These are phyloP conservation scores for Candida sanyaensis DNA, from an alignment of 1,139 yeast species.

Conservation along the genomic window DNA sequence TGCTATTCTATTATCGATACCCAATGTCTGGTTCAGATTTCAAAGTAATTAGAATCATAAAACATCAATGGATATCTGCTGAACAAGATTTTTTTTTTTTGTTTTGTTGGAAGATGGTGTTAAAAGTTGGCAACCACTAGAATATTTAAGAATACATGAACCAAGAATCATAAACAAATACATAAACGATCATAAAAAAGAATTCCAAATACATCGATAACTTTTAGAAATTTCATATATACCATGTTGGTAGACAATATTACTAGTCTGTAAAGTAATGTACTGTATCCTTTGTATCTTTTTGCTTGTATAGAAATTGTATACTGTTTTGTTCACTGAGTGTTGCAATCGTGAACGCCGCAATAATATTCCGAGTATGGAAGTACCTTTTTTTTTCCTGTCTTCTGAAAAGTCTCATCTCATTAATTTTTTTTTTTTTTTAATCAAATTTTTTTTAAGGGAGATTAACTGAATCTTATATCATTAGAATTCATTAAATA, in stretches of 20 bases:
- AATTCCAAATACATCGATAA: neutral
- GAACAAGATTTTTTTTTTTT: constrained; percentile 3
- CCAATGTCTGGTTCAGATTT: neutral
- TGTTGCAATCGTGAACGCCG: neutral
- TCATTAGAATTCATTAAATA: neutral
- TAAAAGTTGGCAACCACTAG: constrained; percentile 4
- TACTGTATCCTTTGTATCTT: too few relatives aligned
- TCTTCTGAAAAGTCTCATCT: constrained; percentile 2
- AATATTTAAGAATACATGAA: neutral
- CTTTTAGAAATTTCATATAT: neutral
- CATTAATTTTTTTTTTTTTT: constrained; percentile 1
- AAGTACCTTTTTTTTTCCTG: neutral
- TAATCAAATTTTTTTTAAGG: neutral
- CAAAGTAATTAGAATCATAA: constrained; percentile 1
- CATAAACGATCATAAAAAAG: neutral
- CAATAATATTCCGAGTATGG: neutral
- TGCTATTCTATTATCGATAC: too few relatives aligned
- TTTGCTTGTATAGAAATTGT: neutral
- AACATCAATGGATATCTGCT: constrained; percentile 2
- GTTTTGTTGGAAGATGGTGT: constrained; percentile 6
- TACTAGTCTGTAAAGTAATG: too few relatives aligned
- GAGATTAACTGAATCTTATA: too few relatives aligned
- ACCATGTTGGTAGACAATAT: neutral
- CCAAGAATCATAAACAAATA: neutral
- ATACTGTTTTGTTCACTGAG: neutral